Evolutionary conservation across 352 stramenopile genomes (phyloP), one percentile per base, ranked within the genome.

Genomic region (Phytophthora pluvialis): DNA sequence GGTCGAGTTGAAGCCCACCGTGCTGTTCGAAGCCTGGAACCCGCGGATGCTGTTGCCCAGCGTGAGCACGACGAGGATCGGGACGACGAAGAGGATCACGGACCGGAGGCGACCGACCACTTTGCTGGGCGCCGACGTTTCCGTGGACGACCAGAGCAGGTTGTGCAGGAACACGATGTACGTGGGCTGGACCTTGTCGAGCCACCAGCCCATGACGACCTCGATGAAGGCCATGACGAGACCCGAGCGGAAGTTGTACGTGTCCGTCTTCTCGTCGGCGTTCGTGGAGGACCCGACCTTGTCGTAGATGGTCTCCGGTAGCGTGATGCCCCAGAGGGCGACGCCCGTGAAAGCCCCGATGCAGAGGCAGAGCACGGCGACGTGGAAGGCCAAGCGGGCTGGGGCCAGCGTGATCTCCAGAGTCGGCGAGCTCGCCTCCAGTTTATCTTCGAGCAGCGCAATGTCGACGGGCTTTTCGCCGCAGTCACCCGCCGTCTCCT

Each of bases 91-190:
- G 25, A 87, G 47, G 4, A 75, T 51, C 1, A 64, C 72, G 58
- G 16, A 64, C 7, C 53, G 64, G 47, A 58, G 21, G 21, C 58
- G 28, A 16, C 53, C 35, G 13, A 71, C 39, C 43, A 55, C 36
- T 64, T 66, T 53, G 18, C 29, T 53, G 21, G 51, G 39, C 35
- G 44, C 50, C 32, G 39, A 53, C 4, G 56, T 40, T 25, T 59
- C 53, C 26, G 35, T 60, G 18, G 46, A 75, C 31, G 64, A 81
- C 64, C 61, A 84, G 8, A 84, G 53, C 45, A 63, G 9, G 58
- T 87, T 87, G 71, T 87, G 71, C 3, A 87, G 50, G 55, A 81
- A 85, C 15, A 85, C 73, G 5, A 72, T 46, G 39, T 81, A 73
- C 36, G 73, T 60, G 4, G 78, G 69, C 31, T 78, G 51, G 44